Percentiles rank a stretch among this genome's conserved stretches.
Conservation (phyloP, 345 rosid species). For the Physaria fendleri region DNA sequence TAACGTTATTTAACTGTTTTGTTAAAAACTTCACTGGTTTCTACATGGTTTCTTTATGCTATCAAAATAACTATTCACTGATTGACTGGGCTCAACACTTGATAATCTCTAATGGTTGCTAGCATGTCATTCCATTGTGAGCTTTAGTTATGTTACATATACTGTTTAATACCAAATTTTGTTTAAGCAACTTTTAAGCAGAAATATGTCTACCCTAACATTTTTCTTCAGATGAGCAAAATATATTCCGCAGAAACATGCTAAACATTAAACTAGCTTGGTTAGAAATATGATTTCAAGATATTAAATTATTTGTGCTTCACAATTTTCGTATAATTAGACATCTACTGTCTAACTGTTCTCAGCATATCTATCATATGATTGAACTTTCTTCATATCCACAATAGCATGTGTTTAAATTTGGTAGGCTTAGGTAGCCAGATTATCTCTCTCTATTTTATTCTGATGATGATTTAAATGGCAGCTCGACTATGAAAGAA, state of each 20-base stretch:
- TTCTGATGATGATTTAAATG: no score
- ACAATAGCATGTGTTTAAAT: background rate
- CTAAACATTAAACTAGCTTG: background rate
- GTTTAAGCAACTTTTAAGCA: background rate
- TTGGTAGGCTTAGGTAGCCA: background rate
- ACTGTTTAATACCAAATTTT: background rate
- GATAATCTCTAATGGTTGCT: background rate
- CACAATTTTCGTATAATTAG: background rate
- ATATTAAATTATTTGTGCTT: background rate
- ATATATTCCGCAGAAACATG: background rate
- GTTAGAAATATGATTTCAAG: background rate
- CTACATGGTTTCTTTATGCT: background rate
- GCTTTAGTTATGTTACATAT: background rate
- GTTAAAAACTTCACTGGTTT: background rate
- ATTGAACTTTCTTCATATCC: background rate
- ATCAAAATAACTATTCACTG: background rate
- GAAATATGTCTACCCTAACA: background rate
- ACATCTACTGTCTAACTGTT: background rate
- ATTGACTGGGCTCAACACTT: background rate
- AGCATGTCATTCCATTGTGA: background rate
- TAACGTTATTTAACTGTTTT: background rate
- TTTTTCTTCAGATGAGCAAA: background rate
- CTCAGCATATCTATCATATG: background rate
- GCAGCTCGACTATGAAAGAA: no score
- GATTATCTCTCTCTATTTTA: no score